Evolutionary conservation across 768 basidiomycete genomes (phyloP), one percentile per base, ranked within the genome.

Genomic region (Macrolepiota albuminosa): DNA sequence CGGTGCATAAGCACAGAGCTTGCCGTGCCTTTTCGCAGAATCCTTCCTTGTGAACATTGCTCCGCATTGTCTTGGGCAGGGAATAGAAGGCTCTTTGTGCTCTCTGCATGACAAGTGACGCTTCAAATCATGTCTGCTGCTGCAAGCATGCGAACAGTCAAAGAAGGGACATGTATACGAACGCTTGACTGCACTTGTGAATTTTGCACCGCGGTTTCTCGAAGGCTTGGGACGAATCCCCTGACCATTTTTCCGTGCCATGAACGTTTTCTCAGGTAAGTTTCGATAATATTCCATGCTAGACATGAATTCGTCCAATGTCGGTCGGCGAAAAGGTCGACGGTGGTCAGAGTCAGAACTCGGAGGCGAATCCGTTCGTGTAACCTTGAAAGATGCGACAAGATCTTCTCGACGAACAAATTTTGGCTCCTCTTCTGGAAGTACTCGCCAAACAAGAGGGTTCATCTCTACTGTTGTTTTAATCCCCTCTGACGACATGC

Each of bases 11-110:
- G 47, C 43, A 31, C 55, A 50, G n/a, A 37, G 16, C 2, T 58
- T 40, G 4, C 51, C 54, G 40, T 66, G 65, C 21, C 63, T 61
- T 57, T 66, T 64, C 24, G 63, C 63, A 50, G 63, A 61, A 43
- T 66, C 65, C 18, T 39, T 36, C 40, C 63, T 61, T 6, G 59
- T 62, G 39, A 62, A 66, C 45, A 56, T 50, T 9, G 37, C 37
- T 8, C 65, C 65, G 21, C 65, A 66, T 7, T 43, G 29, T 16
- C 43, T 57, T 2, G 59, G 61, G 34, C 65, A 66, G 13, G 57
- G 56, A 36, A 66, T 24, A 18, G 60, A 57, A 9, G 65, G 62
- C 1, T 31, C 31, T 31, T 58, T 36, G 52, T 64, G 65, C 14
- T 59, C 54, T 5, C 26, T 54, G 48, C 49, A 54, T 18, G 29